Evolutionary conservation across 1,284 basidiomycete genomes (phyloP).

Genomic region (Microbotryum saponariae): DNA sequence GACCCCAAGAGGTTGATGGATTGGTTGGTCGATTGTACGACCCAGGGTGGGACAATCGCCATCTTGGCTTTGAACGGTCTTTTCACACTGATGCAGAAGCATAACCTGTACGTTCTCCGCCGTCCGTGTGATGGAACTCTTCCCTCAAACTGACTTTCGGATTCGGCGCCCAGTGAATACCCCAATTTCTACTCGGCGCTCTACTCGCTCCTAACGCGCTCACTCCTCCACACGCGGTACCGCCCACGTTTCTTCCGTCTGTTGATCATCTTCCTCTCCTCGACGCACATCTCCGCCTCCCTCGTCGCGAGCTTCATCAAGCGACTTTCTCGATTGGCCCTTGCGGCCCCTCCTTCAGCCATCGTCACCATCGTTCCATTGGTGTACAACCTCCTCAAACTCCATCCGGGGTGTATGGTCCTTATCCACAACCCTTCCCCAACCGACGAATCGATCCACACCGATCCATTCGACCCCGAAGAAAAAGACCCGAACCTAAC

Average conservation of each 20-base stretch:
- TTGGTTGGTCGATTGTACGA: conserved; percentile 81
- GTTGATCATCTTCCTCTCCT: conserved; percentile 79
- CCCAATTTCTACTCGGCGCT: conserved; percentile 92
- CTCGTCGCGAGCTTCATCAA: conserved; percentile 93
- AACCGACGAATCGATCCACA: background rate
- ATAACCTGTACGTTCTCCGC: conserved; percentile 66
- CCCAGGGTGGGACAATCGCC: conserved; percentile 69
- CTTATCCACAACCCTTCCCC: conserved; percentile 63
- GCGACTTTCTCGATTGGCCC: conserved; percentile 72
- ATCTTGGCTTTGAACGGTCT: conserved; percentile 85
- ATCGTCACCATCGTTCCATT: conserved; percentile 87
- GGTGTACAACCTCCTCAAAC: conserved; percentile 88
- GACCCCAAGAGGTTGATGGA: conserved; percentile 73
- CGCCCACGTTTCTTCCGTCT: conserved; percentile 91
- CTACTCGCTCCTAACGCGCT: conserved; percentile 76
- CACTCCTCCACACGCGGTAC: conserved; percentile 84
- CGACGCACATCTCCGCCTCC: conserved; percentile 81
- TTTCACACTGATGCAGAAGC: conserved; percentile 82
- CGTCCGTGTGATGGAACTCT: background rate
- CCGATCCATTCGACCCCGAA: conserved; percentile 64
- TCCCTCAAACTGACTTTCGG: conserved; percentile 1
- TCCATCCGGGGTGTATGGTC: conserved; percentile 80
- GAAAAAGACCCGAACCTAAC: conserved; percentile 71
- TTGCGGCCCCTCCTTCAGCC: conserved; percentile 80
- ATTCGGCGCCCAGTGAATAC: conserved; percentile 61